Evolutionary conservation across 257 asterid genomes (phyloP).

Genomic region (Lantana camara): DNA sequence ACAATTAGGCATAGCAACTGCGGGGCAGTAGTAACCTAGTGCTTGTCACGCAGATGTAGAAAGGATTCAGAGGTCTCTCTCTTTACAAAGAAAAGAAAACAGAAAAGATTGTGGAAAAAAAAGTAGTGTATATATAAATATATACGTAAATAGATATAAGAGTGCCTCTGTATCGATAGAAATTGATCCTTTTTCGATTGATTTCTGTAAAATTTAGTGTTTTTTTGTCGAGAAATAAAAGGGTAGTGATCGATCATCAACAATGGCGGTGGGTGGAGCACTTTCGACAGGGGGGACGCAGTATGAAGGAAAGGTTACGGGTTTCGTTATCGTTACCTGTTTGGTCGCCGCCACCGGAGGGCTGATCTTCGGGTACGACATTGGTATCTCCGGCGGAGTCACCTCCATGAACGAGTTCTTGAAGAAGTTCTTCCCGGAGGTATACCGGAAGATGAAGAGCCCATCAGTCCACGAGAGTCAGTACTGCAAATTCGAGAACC

Average conservation of each 20-base stretch:
- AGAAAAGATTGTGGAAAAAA: not conserved
- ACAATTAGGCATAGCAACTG: too few species aligned
- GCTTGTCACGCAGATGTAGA: not conserved
- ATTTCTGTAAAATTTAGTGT: not conserved
- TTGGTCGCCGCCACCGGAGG: conserved; percentile 62
- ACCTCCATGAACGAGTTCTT: conserved; percentile 73
- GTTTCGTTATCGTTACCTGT: conserved; percentile 45
- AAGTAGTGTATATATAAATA: not conserved
- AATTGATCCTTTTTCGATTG: too few species aligned
- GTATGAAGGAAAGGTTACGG: conserved; percentile 46
- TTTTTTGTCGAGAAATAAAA: not conserved
- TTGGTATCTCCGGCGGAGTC: conserved; percentile 72
- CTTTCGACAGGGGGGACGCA: conserved; percentile 18
- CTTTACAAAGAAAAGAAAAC: too few species aligned
- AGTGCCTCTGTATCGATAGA: not conserved
- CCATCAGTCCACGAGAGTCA: conserved; percentile 21
- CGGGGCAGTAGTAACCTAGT: not conserved
- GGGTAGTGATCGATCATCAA: not conserved
- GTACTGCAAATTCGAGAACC: conserved; percentile 61
- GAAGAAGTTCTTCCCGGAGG: conserved; percentile 49
- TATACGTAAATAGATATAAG: too few species aligned
- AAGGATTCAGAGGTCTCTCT: conserved; percentile 6
- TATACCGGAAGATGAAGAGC: conserved; percentile 35
- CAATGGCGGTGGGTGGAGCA: conserved; percentile 48
- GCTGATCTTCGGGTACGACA: conserved; percentile 59